phyloP scores from a whole-genome alignment of 2,329 filamentous ascomycete species.

The Tolypocladium capitatum region DNA sequence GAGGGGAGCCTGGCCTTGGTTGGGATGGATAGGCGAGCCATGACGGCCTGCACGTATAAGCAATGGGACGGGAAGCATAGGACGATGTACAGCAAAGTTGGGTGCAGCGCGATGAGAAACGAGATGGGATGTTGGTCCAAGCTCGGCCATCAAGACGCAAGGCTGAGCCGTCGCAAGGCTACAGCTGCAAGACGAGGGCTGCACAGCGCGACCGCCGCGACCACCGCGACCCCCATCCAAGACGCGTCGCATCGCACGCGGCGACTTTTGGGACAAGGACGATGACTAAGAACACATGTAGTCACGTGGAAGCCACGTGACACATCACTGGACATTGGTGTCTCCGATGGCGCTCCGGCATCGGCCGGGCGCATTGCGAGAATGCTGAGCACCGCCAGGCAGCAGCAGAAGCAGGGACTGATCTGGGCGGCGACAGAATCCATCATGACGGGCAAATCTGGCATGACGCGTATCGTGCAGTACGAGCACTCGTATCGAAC shows the following conservation, averaged over 20 bases:
- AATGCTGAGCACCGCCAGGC: not conserved
- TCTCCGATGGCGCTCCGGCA: no score
- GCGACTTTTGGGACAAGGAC: no score
- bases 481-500: no score
- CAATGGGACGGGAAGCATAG: not conserved
- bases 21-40: slow-evolving; percentile 51
- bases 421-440: not conserved
- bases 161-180: not conserved
- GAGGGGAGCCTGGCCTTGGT: slow-evolving; percentile 61
- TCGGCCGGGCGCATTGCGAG: no score
- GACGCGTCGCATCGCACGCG: not conserved
- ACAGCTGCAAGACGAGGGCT: not conserved
- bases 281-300: not conserved
- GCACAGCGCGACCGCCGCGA: not conserved
- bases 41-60: slow-evolving; percentile 10
- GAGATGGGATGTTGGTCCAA: not conserved
- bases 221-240: not conserved
- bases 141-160: not conserved
- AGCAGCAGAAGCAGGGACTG: not conserved
- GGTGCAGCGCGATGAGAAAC: not conserved
- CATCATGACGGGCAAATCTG: not conserved
- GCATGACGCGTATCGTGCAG: not conserved
- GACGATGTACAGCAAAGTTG: not conserved
- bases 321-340: no score
- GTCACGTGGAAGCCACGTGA: not conserved